Conservation (phyloP, 2,329 filamentous ascomycete genomes). For the Fusarium lateritium region DNA sequence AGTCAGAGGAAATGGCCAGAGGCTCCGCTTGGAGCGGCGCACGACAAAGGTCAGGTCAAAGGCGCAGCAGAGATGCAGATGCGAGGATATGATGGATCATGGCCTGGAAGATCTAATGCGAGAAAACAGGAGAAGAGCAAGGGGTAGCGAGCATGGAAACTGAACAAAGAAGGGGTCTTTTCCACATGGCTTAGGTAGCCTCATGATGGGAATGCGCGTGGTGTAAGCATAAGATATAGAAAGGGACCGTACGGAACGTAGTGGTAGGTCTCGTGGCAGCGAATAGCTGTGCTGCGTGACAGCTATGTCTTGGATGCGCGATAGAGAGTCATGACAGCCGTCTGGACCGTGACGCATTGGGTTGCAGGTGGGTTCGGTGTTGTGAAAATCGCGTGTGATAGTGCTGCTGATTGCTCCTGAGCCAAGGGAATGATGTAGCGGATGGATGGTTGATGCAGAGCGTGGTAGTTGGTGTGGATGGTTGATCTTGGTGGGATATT, state of each 20-base stretch:
- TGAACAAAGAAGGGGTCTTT: conserved; percentile 13
- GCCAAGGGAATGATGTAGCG: conserved; percentile 36
- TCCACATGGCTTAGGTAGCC: conserved; percentile 33
- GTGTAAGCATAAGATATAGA: conserved; percentile 35
- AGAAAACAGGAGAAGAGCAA: conserved; percentile 15
- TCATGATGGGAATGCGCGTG: conserved; percentile 44
- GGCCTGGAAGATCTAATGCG: conserved; percentile 24
- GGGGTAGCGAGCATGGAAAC: conserved; percentile 10
- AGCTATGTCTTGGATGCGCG: conserved; percentile 46
- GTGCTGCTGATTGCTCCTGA: conserved; percentile 31
- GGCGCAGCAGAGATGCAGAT: conserved; percentile 41
- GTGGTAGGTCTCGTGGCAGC: conserved; percentile 46
- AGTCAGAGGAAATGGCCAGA: conserved; percentile 34
- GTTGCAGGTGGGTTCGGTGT: conserved; percentile 33
- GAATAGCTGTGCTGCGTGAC: conserved; percentile 45
- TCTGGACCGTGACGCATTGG: conserved; percentile 34
- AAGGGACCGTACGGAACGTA: conserved; percentile 35
- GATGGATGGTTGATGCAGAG: conserved; percentile 43
- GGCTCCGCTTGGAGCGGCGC: conserved; percentile 39
- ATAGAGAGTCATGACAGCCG: conserved; percentile 38
- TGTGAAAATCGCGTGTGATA: conserved; percentile 31
- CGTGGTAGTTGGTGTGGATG: conserved; percentile 41
- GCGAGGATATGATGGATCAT: conserved; percentile 41
- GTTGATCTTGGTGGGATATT: conserved; percentile 29
- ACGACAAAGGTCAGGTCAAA: conserved; percentile 39